Evolutionary conservation across 305 asterid genomes (phyloP), one percentile per base, ranked within the genome.

Genomic region (Fraxinus paxiana): DNA sequence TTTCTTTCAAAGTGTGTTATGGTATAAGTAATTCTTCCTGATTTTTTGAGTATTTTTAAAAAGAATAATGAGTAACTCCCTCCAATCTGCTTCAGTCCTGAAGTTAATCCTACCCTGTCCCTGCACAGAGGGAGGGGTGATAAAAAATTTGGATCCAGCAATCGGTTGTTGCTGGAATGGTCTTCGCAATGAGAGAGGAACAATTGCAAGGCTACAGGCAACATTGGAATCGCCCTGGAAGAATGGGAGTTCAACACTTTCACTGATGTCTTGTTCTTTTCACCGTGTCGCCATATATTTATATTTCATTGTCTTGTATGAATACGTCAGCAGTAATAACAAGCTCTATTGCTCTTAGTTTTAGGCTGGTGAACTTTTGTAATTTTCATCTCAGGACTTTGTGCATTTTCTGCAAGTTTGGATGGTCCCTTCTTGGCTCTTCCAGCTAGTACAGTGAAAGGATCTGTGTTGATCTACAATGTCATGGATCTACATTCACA

Each of bases 341-440:
- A 31, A 77, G 41, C 46, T 77, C 70, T 17, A 12, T 30, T 78
- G 73, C 43, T 41, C 59, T 46, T 56, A 73, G 63, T 33, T 82
- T 74, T 78, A 38, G 38, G 43, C 56, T 33, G 46, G 75, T 79
- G 74, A 43, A 31, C 41, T 51, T 83, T 65, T 51, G 76, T 76
- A 79, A 35, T 77, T 86, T 35, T 73, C 51, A 69, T 85, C 72
- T 83, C 88, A 95, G 98, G 98, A 87, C 93, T 92, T 69, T 93
- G 96, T 88, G 96, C 98, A 84, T 95, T 93, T 90, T 93, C 94
- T 77, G 87, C 96, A 43, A 85, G 84, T 83, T 78, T 81, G 84
- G 97, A 92, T 65, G 90, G 90, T 85, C 91, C 97, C 83, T 95
- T 88, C 89, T 87, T 95, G 91, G 98, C 98, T 84, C 87, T 95